A percentile compares a stretch with the other conserved stretches of the same genome.
These are phyloP conservation scores for Claviceps pazoutovae DNA, from an alignment of 2,329 filamentous ascomycete genomes.

Conservation along the genomic window DNA sequence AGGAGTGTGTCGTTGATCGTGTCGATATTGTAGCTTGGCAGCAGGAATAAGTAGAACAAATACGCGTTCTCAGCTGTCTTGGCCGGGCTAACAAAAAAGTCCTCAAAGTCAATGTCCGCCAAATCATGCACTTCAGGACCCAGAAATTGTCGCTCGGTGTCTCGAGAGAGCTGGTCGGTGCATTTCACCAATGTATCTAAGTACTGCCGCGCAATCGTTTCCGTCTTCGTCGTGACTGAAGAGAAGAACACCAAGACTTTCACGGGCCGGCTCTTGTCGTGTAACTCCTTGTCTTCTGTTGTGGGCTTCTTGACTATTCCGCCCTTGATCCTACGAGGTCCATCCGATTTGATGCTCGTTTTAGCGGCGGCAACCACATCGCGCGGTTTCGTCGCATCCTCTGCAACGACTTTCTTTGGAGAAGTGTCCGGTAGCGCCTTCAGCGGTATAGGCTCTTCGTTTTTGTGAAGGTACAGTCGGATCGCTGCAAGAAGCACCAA, in stretches of 20 bases:
- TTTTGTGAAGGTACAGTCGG: conserved; percentile 28
- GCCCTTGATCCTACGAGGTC: conserved; percentile 37
- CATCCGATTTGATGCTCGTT: conserved; percentile 20
- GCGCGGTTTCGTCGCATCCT: background rate
- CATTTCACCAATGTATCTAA: conserved; percentile 37
- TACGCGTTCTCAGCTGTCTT: conserved; percentile 42
- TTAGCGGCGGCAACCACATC: conserved; percentile 9
- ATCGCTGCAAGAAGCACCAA: conserved; percentile 24
- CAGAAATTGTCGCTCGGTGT: conserved; percentile 26
- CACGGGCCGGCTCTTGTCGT: conserved; percentile 31
- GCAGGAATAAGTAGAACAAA: conserved; percentile 69
- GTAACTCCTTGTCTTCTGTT: conserved; percentile 12
- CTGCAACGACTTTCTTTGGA: conserved; percentile 9
- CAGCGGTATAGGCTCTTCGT: conserved; percentile 20
- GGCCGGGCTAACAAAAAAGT: conserved; percentile 73
- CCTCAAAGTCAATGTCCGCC: conserved; percentile 79
- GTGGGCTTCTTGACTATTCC: conserved; percentile 20
- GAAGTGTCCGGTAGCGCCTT: conserved; percentile 24
- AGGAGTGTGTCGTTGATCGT: conserved; percentile 80
- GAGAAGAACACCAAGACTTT: conserved; percentile 80
- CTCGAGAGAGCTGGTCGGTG: conserved; percentile 33
- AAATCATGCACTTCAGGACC: conserved; percentile 60
- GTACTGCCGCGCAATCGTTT: conserved; percentile 55
- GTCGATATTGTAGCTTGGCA: conserved; percentile 93
- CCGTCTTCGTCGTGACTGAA: conserved; percentile 72